A percentile compares a stretch with the other conserved stretches of the same genome.
Conservation (phyloP, 1,284 basidiomycete genomes). For the Fomitiporia mediterranea region DNA sequence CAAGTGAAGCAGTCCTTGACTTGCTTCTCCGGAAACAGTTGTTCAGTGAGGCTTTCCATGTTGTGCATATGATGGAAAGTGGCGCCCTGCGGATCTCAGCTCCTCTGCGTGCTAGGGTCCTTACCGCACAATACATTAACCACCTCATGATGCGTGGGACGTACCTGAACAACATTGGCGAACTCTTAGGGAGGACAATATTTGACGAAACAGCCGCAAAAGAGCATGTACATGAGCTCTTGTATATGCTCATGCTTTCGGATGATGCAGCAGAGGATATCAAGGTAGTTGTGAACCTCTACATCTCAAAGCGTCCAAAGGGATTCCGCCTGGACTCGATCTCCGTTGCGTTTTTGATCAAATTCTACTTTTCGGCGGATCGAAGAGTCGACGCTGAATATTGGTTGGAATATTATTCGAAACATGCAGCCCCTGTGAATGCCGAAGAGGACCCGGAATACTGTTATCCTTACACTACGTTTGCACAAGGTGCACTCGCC, state of each 20-base stretch:
- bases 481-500: not conserved
- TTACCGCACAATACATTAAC: slow-evolving; percentile 1
- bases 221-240: not conserved
- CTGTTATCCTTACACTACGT: slow-evolving; percentile 10
- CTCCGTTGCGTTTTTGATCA: slow-evolving; percentile 9
- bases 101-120: slow-evolving; percentile 1
- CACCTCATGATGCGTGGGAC: not conserved
- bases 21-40: slow-evolving; percentile 6
- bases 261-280: not conserved
- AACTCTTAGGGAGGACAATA: not conserved
- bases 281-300: not conserved
- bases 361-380: not conserved
- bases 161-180: slow-evolving; percentile 3
- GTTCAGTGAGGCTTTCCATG: slow-evolving; percentile 5
- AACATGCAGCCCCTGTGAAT: not conserved
- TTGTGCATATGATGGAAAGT: not conserved
- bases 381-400: slow-evolving; percentile 3
- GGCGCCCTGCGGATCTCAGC: not conserved
- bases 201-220: not conserved
- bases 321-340: slow-evolving; percentile 4
- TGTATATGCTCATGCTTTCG: not conserved
- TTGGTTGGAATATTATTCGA: slow-evolving; percentile 16
- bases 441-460: not conserved
- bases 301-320: not conserved
- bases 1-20: slow-evolving; percentile 7